Percentiles rank a stretch among this genome's conserved stretches.
Evolutionary conservation across 2,329 filamentous ascomycete genomes (phyloP).

Genomic region (Pestalotiopsis sp.): DNA sequence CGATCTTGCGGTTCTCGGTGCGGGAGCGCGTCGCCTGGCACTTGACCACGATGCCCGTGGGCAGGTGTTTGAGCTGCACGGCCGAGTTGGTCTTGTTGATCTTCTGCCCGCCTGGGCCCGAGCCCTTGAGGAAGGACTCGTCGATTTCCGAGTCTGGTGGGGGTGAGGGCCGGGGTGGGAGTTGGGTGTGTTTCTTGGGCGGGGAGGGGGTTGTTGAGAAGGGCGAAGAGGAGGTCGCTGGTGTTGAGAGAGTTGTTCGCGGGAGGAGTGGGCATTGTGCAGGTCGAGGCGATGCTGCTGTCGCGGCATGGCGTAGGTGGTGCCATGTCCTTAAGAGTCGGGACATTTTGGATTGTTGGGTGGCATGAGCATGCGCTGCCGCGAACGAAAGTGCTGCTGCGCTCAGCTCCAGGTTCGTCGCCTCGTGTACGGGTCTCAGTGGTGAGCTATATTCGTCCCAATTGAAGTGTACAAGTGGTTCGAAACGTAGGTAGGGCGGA

Average conservation of each 20-base stretch:
- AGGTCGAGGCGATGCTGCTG: neutral
- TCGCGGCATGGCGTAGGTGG: conserved; percentile 5
- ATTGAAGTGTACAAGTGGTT: neutral
- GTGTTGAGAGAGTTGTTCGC: too few relatives aligned
- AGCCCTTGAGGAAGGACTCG: conserved; percentile 87
- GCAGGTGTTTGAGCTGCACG: conserved; percentile 87
- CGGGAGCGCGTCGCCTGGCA: conserved; percentile 89
- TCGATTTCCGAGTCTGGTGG: conserved; percentile 79
- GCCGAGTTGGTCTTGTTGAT: conserved; percentile 97
- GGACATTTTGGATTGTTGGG: conserved; percentile 4
- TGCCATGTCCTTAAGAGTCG: neutral
- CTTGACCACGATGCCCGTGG: conserved; percentile 92
- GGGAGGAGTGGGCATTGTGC: neutral
- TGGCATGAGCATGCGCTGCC: neutral
- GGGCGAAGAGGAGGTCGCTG: neutral
- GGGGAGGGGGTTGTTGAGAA: conserved; percentile 7
- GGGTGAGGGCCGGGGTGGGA: conserved; percentile 75
- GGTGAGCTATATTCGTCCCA: neutral
- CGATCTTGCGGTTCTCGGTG: conserved; percentile 84
- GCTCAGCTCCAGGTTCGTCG: neutral
- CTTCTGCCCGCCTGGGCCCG: conserved; percentile 92
- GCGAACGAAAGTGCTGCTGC: neutral
- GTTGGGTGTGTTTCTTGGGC: conserved; percentile 49
- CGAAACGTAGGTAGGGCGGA: neutral
- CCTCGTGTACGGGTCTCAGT: too few relatives aligned